Percentiles rank a stretch among this genome's conserved stretches.
These are phyloP conservation scores for Monilinia polystroma DNA, from an alignment of 2,329 filamentous ascomycete species.

Conservation along the genomic window DNA sequence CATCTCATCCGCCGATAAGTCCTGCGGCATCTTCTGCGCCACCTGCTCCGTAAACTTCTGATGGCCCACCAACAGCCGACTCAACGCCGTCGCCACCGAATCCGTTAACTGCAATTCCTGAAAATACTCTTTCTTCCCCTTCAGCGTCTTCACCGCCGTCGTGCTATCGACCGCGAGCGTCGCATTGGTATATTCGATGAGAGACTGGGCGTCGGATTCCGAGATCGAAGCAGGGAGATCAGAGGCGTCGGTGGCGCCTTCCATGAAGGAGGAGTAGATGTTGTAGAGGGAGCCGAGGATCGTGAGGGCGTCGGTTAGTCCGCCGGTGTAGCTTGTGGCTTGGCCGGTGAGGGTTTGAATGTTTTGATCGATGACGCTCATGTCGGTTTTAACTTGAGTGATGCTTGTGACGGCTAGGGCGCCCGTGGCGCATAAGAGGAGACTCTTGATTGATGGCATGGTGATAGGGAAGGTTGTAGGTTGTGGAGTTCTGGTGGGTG, in stretches of 20 bases:
- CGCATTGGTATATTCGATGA: not conserved
- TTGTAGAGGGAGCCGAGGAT: not conserved
- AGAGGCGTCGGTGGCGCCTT: conserved; percentile 1
- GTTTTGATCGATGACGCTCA: not conserved
- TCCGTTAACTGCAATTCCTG: not conserved
- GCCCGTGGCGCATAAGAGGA: not conserved
- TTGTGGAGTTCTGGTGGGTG: no score
- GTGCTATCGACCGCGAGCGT: not conserved
- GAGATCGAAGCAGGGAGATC: not conserved
- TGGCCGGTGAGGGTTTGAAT: not conserved
- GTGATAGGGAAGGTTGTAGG: not conserved
- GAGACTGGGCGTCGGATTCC: not conserved
- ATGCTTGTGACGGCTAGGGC: not conserved
- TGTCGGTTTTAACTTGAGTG: not conserved
- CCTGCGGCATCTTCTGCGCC: not conserved
- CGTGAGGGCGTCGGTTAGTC: not conserved
- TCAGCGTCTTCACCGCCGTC: not conserved
- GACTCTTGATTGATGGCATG: conserved; percentile 3
- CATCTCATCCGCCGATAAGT: not conserved
- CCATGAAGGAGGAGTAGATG: not conserved
- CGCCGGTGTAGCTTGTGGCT: not conserved
- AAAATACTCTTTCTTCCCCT: not conserved
- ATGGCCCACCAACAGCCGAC: not conserved
- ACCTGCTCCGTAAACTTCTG: not conserved
- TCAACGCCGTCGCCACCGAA: not conserved